Evolutionary conservation across 2,329 filamentous ascomycete species (phyloP).

Genomic region (Chaetomiaceae sp.): DNA sequence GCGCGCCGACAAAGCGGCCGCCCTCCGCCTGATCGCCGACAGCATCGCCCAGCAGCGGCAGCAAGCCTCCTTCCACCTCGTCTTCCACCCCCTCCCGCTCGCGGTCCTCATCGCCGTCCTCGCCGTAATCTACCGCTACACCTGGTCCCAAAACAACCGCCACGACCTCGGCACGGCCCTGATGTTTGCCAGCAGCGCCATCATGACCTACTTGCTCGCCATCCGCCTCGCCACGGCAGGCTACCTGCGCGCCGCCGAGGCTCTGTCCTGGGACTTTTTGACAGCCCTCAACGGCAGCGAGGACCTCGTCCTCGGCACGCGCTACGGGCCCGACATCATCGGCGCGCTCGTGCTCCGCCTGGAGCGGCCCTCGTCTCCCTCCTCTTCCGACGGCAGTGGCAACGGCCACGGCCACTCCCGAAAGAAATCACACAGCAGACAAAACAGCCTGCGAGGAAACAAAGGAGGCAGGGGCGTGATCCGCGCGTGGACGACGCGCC

Average conservation of each 20-base stretch:
- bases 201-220: slow-evolving; percentile 59
- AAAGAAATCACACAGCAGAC: slow-evolving; percentile 23
- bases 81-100: slow-evolving; percentile 57
- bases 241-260: slow-evolving; percentile 62
- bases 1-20: slow-evolving; percentile 59
- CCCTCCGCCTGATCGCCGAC: slow-evolving; percentile 71
- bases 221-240: slow-evolving; percentile 56
- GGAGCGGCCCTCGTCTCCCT: slow-evolving; percentile 37
- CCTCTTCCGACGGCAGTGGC: background rate
- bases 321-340: slow-evolving; percentile 64
- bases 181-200: slow-evolving; percentile 55
- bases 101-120: slow-evolving; percentile 43
- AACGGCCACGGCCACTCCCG: background rate
- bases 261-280: slow-evolving; percentile 56
- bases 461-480: slow-evolving; percentile 65
- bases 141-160: slow-evolving; percentile 38
- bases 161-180: slow-evolving; percentile 52
- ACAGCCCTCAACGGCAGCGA: slow-evolving; percentile 28
- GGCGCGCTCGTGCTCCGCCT: slow-evolving; percentile 67
- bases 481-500: slow-evolving; percentile 74
- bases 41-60: slow-evolving; percentile 79
- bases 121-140: slow-evolving; percentile 42
- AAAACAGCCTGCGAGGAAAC: slow-evolving; percentile 29
- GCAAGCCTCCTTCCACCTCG: slow-evolving; percentile 56
- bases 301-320: slow-evolving; percentile 61